These are phyloP conservation scores for Penicillium maclennaniae DNA, from an alignment of 495 filamentous ascomycete genomes.

Conservation along the genomic window DNA sequence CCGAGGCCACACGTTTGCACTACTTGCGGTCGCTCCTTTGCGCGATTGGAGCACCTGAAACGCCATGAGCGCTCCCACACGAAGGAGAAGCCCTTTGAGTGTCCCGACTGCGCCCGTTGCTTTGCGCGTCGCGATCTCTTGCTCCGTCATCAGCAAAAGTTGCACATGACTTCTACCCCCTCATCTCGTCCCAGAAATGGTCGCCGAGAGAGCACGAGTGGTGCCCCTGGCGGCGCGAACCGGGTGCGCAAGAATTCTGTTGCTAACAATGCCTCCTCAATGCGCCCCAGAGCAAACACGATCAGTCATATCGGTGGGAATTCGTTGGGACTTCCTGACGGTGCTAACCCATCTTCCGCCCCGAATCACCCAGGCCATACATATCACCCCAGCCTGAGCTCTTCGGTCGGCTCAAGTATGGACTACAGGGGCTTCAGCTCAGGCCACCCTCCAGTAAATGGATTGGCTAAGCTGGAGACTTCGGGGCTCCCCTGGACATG, in stretches of 20 bases:
- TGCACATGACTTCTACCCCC: slow-evolving; percentile 92
- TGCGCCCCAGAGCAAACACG: slow-evolving; percentile 92
- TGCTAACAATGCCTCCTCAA: slow-evolving; percentile 59
- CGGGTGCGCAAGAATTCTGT: slow-evolving; percentile 91
- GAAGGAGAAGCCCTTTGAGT: slow-evolving; percentile 99
- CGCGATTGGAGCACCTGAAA: slow-evolving; percentile 93
- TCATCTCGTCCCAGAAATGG: slow-evolving; percentile 82
- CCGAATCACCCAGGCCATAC: slow-evolving; percentile 44
- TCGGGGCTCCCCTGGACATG: slow-evolving; percentile 61
- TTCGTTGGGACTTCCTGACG: slow-evolving; percentile 67
- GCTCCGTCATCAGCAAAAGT: slow-evolving; percentile 95
- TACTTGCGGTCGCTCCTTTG: slow-evolving; percentile 91
- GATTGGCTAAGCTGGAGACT: slow-evolving; percentile 81
- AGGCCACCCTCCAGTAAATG: slow-evolving; percentile 51
- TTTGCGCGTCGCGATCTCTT: slow-evolving; percentile 93
- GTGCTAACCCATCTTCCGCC: slow-evolving; percentile 55
- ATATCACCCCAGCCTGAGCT: slow-evolving; percentile 64
- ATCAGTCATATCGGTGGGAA: slow-evolving; percentile 89
- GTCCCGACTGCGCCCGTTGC: slow-evolving; percentile 89
- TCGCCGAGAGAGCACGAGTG: slow-evolving; percentile 76
- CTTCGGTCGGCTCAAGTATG: slow-evolving; percentile 58
- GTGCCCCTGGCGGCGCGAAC: slow-evolving; percentile 61
- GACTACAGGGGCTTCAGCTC: slow-evolving; percentile 71
- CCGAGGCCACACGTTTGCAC: slow-evolving; percentile 91
- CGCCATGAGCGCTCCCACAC: slow-evolving; percentile 98